A percentile compares a stretch with the other conserved stretches of the same genome.
Evolutionary conservation across 192 early-diverging fungal species (phyloP).

Genomic region (Haplosporangium gracile): DNA sequence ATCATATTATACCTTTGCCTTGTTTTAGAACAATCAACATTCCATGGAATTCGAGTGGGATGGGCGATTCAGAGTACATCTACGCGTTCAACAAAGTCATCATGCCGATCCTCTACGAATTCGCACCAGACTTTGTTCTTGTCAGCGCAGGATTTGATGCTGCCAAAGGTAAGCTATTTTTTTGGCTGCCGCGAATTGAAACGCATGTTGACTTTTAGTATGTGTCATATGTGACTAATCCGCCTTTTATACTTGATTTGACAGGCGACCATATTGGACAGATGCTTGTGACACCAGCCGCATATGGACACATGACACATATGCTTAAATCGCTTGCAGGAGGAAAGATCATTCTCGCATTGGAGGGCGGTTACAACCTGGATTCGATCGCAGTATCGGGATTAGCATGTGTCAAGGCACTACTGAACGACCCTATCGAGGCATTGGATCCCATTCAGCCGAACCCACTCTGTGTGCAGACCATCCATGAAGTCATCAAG

Average conservation of each 20-base stretch:
- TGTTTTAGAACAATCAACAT: slow-evolving; percentile 83
- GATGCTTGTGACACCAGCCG: slow-evolving; percentile 82
- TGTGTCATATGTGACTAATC: not conserved
- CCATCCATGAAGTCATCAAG: slow-evolving; percentile 60
- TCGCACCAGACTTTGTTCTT: slow-evolving; percentile 86
- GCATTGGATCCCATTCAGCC: slow-evolving; percentile 57
- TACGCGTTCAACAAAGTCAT: slow-evolving; percentile 84
- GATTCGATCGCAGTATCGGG: slow-evolving; percentile 81
- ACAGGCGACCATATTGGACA: slow-evolving; percentile 87
- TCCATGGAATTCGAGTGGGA: slow-evolving; percentile 80
- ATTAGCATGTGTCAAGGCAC: slow-evolving; percentile 78
- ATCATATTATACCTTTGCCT: not conserved
- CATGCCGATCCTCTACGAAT: slow-evolving; percentile 87
- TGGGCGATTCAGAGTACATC: slow-evolving; percentile 90
- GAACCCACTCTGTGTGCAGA: slow-evolving; percentile 58
- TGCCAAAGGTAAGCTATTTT: slow-evolving; percentile 60
- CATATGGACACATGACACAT: slow-evolving; percentile 91
- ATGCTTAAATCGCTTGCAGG: slow-evolving; percentile 79
- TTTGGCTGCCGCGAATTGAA: not conserved
- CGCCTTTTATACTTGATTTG: not conserved
- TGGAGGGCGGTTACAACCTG: slow-evolving; percentile 94
- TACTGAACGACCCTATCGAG: slow-evolving; percentile 74
- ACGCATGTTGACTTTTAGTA: not conserved
- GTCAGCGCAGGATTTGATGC: slow-evolving; percentile 96
- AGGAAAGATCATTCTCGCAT: slow-evolving; percentile 84